phyloP scores from a whole-genome alignment of 2,329 filamentous ascomycete species.

The Colletotrichum australisinense region DNA sequence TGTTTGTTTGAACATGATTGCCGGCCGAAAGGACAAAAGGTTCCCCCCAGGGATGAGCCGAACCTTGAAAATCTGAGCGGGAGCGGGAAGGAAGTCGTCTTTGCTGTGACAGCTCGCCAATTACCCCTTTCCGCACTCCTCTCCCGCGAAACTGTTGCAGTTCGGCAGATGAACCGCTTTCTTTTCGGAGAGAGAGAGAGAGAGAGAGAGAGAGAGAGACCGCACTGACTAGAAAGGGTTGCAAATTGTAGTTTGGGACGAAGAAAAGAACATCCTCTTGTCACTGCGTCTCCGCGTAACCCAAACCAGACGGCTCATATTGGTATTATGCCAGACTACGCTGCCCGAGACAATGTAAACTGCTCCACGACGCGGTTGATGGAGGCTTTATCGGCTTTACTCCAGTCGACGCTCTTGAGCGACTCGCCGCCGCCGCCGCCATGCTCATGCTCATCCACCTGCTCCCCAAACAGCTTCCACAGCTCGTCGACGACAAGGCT shows the following conservation, averaged over 20 bases:
- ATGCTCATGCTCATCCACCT: not conserved
- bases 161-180: too few relatives aligned
- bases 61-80: not conserved
- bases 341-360: conserved; percentile 51
- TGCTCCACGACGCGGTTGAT: conserved; percentile 56
- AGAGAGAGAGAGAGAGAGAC: not conserved
- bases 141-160: too few relatives aligned
- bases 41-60: not conserved
- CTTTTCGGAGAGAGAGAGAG: not conserved
- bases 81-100: too few relatives aligned
- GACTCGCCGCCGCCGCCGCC: conserved; percentile 42
- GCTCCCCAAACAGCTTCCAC: conserved; percentile 57
- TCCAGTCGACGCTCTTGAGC: conserved; percentile 69
- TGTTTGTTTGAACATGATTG: not conserved
- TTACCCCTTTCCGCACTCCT: too few relatives aligned
- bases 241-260: too few relatives aligned
- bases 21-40: not conserved
- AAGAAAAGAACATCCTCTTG: too few relatives aligned
- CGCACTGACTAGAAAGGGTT: not conserved
- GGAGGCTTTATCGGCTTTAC: conserved; percentile 59
- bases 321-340: not conserved
- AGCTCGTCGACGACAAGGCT: conserved; percentile 70
- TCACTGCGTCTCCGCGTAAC: not conserved
- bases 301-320: not conserved
- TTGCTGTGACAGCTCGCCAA: not conserved